Evolutionary conservation across 1,284 basidiomycete species (phyloP), one percentile per base, ranked within the genome.

Genomic region (Leccinum huronense): DNA sequence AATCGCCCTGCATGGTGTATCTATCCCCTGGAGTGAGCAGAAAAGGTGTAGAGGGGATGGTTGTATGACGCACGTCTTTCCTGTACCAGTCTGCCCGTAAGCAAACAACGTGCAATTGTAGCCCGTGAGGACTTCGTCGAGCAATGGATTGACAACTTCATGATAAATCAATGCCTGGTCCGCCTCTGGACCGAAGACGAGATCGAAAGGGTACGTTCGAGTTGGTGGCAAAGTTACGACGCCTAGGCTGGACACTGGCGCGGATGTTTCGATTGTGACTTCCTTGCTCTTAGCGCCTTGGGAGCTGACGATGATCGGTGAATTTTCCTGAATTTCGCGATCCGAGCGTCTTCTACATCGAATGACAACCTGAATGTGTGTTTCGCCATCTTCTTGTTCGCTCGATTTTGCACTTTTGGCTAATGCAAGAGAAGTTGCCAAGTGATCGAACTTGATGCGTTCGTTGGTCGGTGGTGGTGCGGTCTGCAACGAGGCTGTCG

Each of bases 101-200:
- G 97, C 97, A 79, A 99, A 99, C 40, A 99, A 83, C 0, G 97
- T 99, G 75, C 97, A 99, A 73, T 99, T 99, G 81, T 98, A 99
- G 3, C 97, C 97, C 73, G 87, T 83, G 58, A 98, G 78, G 45
- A 99, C 96, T 76, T 99, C 94, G 58, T 95, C 89, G 57, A 99
- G 81, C 85, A 99, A 93, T 1, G 93, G 94, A 65, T 86, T 86
- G 42, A 97, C 97, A 42, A 98, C 96, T 65, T 98, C 93, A 67
- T 93, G 86, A 76, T 97, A 99, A 31, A 99, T 85, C 84, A 95
- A 87, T 36, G 92, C 88, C 74, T 99, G 97, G 75, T 98, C 96
- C 9, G 97, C 97, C 75, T 98, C 96, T 27, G 96, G 95, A 1
- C 97, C 97, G 79, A 97, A 98, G 10, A 98, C 95, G 38, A 90